A percentile compares a stretch with the other conserved stretches of the same genome.
These are phyloP conservation scores for Crithidia expoeki DNA, from an alignment of 208 protist genomes.

Conservation along the genomic window DNA sequence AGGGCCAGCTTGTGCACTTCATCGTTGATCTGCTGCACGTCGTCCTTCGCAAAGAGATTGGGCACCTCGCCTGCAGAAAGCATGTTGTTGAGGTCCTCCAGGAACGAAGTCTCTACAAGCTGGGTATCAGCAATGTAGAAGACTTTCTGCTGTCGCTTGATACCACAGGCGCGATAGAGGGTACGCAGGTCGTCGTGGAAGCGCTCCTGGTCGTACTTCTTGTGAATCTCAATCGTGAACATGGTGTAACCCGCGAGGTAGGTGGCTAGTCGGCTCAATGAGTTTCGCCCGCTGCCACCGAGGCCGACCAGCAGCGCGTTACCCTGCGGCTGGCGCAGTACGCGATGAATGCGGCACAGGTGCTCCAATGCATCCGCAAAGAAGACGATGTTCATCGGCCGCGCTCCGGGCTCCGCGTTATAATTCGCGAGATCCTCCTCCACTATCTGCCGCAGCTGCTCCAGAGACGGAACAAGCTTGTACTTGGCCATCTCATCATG, in stretches of 20 bases:
- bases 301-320: conserved; percentile 98
- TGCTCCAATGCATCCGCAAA: conserved; percentile 98
- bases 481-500: conserved; percentile 94
- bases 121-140: conserved; percentile 99
- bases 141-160: conserved; percentile 94
- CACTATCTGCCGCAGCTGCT: conserved; percentile 89
- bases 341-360: conserved; percentile 96
- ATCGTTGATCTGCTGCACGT: conserved; percentile 94
- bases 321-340: conserved; percentile 96
- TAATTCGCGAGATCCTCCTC: conserved; percentile 95
- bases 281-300: conserved; percentile 97
- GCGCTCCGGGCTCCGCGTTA: conserved; percentile 91
- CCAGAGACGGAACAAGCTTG: conserved; percentile 92
- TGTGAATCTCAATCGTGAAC: conserved; percentile 97
- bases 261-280: conserved; percentile 95
- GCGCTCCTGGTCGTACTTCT: conserved; percentile 94
- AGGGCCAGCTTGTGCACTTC: conserved; percentile 91
- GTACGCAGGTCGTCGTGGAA: conserved; percentile 98
- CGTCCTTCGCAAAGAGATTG: conserved; percentile 97
- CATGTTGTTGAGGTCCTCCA: conserved; percentile 99
- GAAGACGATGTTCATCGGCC: conserved; percentile 97
- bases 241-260: conserved; percentile 96
- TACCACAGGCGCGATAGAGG: conserved; percentile 94
- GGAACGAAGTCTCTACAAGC: conserved; percentile 95
- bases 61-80: conserved; percentile 97